Base-by-base conservation (phyloP, 2,329 filamentous ascomycete genomes). In the Cladosporium halotolerans region DNA sequence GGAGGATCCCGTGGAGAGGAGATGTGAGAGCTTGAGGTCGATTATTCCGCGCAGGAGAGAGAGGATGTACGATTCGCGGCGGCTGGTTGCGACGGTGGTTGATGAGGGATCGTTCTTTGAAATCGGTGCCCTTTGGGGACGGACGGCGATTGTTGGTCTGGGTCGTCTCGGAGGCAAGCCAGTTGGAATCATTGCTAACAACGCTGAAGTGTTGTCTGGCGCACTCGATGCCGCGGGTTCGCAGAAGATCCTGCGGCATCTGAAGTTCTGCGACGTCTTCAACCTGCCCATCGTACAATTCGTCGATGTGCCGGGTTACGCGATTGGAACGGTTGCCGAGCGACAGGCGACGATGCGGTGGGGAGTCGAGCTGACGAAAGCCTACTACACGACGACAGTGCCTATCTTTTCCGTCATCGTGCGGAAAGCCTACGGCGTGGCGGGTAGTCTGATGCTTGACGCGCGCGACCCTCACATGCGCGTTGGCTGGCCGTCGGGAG, bases 261-360 rank as follows among this genome's bases (percentile, higher is more conserved):
- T 85, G 34, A 84, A 84, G 60, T 76, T 85, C 60, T 79, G 80
- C 57, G 82, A 85, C 60, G 74, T 84, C 41, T 83, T 85, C 72
- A 85, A 85, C 56, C 68, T 85, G 2, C 82, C 82, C 0, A 70
- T 84, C 3, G 54, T 85, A 7, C 82, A 85, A 62, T 84, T 85
- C 57, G 73, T 85, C 4, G 82, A 85, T 62, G 72, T 82, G 2
- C 82, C 79, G 3, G 79, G 82, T 1, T 85, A 84, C 57, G 81
- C 82, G 0, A 81, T 85, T 41, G 82, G 82, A 0, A 84, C 82
- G 0, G 73, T 79, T 0, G 82, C 82, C 2, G 82, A 85, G 64
- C 73, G 81, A 11, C 78, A 74, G 4, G 82, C 81, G 10, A 84
- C 81, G 0, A 85, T 85, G 82, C 74, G 81, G 48, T 82, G 81